A percentile compares a stretch with the other conserved stretches of the same genome.
Conservation (phyloP, 139 green algal species). For the Picochlorum sp. region DNA sequence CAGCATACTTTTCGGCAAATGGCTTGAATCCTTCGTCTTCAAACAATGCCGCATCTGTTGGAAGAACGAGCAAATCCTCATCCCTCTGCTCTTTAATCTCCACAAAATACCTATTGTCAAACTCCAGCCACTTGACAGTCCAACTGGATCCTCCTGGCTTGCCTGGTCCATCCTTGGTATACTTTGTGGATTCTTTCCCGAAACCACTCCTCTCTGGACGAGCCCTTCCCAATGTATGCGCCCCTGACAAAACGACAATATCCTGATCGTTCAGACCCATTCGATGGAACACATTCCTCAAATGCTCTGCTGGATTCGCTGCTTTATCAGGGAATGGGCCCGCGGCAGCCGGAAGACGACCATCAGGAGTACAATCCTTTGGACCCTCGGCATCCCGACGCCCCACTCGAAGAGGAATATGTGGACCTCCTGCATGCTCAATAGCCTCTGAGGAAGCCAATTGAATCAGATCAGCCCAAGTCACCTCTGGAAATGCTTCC, state of each 20-base stretch:
- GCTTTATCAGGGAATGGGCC: slow-evolving; percentile 48
- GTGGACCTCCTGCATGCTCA: slow-evolving; percentile 60
- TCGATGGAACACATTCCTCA: slow-evolving; percentile 70
- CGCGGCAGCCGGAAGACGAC: slow-evolving; percentile 55
- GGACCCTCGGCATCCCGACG: slow-evolving; percentile 47
- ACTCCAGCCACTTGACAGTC: slow-evolving; percentile 85
- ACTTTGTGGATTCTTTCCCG: slow-evolving; percentile 65
- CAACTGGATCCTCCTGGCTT: slow-evolving; percentile 65
- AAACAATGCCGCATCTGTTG: slow-evolving; percentile 79
- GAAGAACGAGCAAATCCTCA: slow-evolving; percentile 77
- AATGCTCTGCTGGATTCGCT: slow-evolving; percentile 36
- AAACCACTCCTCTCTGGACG: slow-evolving; percentile 47
- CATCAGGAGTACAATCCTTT: slow-evolving; percentile 63
- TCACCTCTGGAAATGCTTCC: slow-evolving; percentile 41
- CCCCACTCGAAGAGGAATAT: slow-evolving; percentile 81
- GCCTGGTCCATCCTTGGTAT: slow-evolving; percentile 75
- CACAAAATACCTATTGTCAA: slow-evolving; percentile 83
- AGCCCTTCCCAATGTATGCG: slow-evolving; percentile 56
- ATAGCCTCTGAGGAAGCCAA: slow-evolving; percentile 47
- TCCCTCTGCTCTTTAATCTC: slow-evolving; percentile 64
- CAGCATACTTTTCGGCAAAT: slow-evolving; percentile 82
- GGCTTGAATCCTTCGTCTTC: slow-evolving; percentile 77
- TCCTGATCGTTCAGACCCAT: slow-evolving; percentile 76
- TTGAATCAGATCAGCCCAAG: slow-evolving; percentile 64
- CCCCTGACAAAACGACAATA: slow-evolving; percentile 50